Evolutionary conservation across 2,329 filamentous ascomycete genomes (phyloP).

Genomic region (Claviceps digitariae): DNA sequence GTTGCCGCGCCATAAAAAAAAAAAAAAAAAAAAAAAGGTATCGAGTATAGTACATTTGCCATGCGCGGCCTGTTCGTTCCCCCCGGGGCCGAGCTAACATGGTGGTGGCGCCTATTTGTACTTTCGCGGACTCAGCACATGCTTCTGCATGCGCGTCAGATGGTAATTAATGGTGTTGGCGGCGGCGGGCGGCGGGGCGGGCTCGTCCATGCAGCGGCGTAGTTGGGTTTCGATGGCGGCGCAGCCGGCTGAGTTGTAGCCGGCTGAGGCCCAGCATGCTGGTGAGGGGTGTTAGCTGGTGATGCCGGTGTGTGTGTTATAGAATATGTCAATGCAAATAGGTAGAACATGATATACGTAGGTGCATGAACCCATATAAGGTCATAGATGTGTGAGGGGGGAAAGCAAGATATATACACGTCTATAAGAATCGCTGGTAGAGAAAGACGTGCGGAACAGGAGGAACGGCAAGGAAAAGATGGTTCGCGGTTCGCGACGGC

Average conservation of each 20-base stretch:
- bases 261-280: slow-evolving; percentile 79
- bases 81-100: too few relatives aligned
- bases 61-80: too few relatives aligned
- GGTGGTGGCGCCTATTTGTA: slow-evolving; percentile 13
- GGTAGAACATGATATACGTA: not conserved
- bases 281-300: not conserved
- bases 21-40: too few relatives aligned
- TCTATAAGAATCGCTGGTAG: too few relatives aligned
- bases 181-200: slow-evolving; percentile 32
- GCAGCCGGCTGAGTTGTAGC: slow-evolving; percentile 50
- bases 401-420: too few relatives aligned
- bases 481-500: too few relatives aligned
- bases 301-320: not conserved
- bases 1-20: too few relatives aligned
- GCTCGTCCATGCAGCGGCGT: slow-evolving; percentile 66
- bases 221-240: slow-evolving; percentile 45
- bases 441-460: too few relatives aligned
- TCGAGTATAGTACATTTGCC: too few relatives aligned
- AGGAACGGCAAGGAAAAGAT: too few relatives aligned
- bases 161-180: slow-evolving; percentile 90
- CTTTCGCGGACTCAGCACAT: slow-evolving; percentile 38
- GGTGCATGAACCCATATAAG: not conserved
- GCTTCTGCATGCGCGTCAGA: slow-evolving; percentile 62
- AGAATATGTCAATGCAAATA: not conserved
- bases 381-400: too few relatives aligned